Conservation (phyloP, 345 rosid genomes). For the Erucastrum elatum region DNA sequence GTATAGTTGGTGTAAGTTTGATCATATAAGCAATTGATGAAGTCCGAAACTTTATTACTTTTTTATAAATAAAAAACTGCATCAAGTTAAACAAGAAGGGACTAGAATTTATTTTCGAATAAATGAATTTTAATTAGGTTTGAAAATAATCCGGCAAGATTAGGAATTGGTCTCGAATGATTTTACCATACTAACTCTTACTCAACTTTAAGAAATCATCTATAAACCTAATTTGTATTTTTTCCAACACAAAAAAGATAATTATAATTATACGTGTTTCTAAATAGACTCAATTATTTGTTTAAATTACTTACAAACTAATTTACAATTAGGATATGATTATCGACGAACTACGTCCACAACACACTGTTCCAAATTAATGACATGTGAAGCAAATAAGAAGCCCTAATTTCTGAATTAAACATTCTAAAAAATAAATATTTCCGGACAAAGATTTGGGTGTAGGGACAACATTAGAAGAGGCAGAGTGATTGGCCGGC, state of each 20-base stretch:
- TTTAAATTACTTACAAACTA: too few species aligned
- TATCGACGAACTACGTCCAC: not conserved
- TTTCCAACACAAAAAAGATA: too few species aligned
- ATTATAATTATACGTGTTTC: too few species aligned
- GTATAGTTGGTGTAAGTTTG: too few species aligned
- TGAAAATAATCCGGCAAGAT: not conserved
- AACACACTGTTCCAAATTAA: not conserved
- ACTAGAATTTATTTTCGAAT: not conserved
- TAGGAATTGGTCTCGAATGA: not conserved
- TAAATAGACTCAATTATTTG: not conserved
- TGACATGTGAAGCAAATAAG: not conserved
- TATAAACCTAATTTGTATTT: not conserved
- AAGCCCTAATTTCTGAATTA: not conserved
- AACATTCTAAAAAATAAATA: not conserved
- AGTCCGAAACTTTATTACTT: not conserved
- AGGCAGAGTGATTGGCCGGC: conserved; percentile 33
- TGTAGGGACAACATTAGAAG: not conserved
- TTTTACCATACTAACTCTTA: not conserved
- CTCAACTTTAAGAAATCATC: not conserved
- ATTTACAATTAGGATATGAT: not conserved
- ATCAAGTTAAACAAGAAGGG: not conserved
- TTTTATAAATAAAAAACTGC: not conserved
- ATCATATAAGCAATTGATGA: too few species aligned
- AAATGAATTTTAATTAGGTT: not conserved
- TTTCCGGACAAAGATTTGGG: conserved; percentile 2